Evolutionary conservation across 495 filamentous ascomycete genomes (phyloP).

Genomic region (Tetracladium marchalianum): DNA sequence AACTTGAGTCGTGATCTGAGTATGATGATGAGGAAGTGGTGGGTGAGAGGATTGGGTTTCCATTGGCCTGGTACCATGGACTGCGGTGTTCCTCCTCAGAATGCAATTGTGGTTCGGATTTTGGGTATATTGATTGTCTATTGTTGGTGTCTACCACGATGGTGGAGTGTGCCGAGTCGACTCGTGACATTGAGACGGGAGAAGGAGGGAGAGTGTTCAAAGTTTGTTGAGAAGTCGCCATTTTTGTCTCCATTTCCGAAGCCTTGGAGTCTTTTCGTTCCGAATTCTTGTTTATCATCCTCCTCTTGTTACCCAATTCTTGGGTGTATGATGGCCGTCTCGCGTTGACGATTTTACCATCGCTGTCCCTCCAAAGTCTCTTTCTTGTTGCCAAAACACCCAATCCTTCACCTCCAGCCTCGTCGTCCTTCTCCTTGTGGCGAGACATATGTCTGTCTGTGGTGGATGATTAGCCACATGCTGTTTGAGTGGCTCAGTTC

Average conservation of each 20-base stretch:
- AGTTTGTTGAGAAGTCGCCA: not conserved
- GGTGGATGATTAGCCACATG: slow-evolving; percentile 2
- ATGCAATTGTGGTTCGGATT: slow-evolving; percentile 7
- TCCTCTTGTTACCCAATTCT: slow-evolving; percentile 11
- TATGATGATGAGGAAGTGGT: slow-evolving; percentile 12
- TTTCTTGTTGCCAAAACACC: slow-evolving; percentile 52
- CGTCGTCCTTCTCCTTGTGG: slow-evolving; percentile 49
- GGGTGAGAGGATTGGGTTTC: not conserved
- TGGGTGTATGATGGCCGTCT: slow-evolving; percentile 25
- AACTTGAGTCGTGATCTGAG: slow-evolving; percentile 2
- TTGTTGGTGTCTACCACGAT: slow-evolving; percentile 14
- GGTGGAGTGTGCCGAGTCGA: slow-evolving; percentile 8
- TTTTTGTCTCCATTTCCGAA: not conserved
- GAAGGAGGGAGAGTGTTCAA: slow-evolving; percentile 1
- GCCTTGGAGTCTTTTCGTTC: slow-evolving; percentile 9
- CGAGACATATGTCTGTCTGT: slow-evolving; percentile 49
- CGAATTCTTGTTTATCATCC: slow-evolving; percentile 7
- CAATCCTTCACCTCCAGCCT: slow-evolving; percentile 47
- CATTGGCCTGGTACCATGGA: too few relatives aligned
- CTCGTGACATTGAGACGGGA: slow-evolving; percentile 6
- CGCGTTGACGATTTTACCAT: slow-evolving; percentile 44
- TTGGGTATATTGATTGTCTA: not conserved
- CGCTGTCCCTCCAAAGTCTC: slow-evolving; percentile 43
- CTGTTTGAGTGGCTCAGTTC: not conserved
- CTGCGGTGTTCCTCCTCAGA: slow-evolving; percentile 2